These are phyloP conservation scores for Centaurea solstitialis DNA, from an alignment of 129 eudicot genomes.

Conservation along the genomic window DNA sequence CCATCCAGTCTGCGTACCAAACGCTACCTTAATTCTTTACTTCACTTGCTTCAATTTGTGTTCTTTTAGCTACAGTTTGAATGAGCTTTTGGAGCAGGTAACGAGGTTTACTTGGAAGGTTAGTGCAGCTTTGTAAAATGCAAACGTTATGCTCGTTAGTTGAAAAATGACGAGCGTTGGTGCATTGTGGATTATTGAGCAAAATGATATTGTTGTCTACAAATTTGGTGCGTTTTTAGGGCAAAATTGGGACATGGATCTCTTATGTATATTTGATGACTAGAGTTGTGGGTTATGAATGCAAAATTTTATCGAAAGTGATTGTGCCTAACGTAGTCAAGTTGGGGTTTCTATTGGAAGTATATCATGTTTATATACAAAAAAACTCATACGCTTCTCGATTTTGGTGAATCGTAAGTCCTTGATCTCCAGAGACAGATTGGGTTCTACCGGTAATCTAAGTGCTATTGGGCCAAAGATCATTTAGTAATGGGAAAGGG, in stretches of 20 bases:
- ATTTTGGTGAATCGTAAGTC: too few relatives aligned
- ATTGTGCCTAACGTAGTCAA: not conserved
- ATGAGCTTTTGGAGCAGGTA: not conserved
- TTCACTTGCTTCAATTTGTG: not conserved
- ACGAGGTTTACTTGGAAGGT: not conserved
- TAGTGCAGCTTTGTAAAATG: not conserved
- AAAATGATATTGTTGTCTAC: not conserved
- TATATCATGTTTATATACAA: too few relatives aligned
- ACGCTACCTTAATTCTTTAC: too few relatives aligned
- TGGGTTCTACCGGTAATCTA: too few relatives aligned
- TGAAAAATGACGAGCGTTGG: not conserved
- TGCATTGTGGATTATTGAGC: not conserved
- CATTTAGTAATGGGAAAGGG: too few relatives aligned
- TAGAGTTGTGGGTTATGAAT: not conserved
- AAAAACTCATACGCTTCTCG: too few relatives aligned
- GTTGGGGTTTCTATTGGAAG: not conserved
- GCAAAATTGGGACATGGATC: not conserved
- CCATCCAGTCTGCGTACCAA: too few relatives aligned
- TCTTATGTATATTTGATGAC: not conserved
- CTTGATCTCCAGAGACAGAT: too few relatives aligned
- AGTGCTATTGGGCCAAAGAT: too few relatives aligned
- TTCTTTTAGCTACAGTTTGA: not conserved
- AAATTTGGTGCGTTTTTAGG: not conserved
- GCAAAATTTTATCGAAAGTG: not conserved
- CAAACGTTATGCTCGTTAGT: not conserved